These are phyloP conservation scores for Lactarius hengduanensis DNA, from an alignment of 768 basidiomycete species.

Conservation along the genomic window DNA sequence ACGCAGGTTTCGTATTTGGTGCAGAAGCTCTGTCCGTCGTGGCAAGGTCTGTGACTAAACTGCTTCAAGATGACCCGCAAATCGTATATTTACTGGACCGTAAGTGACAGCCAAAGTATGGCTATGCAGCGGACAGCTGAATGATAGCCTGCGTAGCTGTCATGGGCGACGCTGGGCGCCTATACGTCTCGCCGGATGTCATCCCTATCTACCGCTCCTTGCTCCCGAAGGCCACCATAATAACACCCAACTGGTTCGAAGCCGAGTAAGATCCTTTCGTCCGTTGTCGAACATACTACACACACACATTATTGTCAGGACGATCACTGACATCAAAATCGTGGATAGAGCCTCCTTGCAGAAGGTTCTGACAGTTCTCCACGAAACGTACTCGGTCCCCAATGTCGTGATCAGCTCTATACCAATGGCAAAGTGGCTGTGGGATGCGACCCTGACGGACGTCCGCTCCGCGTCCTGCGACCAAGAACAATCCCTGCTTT, in stretches of 20 bases:
- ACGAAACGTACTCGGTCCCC: conserved; percentile 71
- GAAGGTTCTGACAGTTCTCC: conserved; percentile 68
- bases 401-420: conserved; percentile 94
- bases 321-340: conserved; percentile 71
- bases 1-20: conserved; percentile 80
- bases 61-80: conserved; percentile 55
- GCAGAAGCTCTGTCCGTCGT: conserved; percentile 75
- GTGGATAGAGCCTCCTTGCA: conserved; percentile 64
- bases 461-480: conserved; percentile 38
- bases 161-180: conserved; percentile 83
- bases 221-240: conserved; percentile 83
- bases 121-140: background rate
- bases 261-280: conserved; percentile 66
- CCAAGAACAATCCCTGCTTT: conserved; percentile 58
- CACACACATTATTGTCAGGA: conserved; percentile 47
- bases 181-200: conserved; percentile 88
- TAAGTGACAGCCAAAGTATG: conserved; percentile 41
- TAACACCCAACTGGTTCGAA: conserved; percentile 98
- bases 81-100: conserved; percentile 91
- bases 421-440: conserved; percentile 63
- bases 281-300: background rate
- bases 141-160: conserved; percentile 59
- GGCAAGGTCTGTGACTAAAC: conserved; percentile 54
- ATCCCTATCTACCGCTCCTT: conserved; percentile 82
- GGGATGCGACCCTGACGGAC: conserved; percentile 47